Base-by-base conservation (phyloP, 192 early-diverging fungal genomes). In the Entophlyctis luteolus region DNA sequence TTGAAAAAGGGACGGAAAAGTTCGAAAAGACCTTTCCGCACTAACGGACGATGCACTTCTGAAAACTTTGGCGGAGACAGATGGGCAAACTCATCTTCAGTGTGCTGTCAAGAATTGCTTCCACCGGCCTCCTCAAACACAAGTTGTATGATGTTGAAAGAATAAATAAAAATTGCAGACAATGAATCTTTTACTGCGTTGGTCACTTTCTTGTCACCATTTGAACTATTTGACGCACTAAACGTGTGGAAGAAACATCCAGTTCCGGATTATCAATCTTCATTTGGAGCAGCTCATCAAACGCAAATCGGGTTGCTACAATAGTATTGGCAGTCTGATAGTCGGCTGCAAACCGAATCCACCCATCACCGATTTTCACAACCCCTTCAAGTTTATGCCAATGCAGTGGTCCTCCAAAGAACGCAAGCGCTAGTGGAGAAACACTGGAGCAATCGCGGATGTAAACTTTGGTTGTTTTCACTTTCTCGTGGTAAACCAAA, bases 251-350 rank as follows among this genome's bases (percentile, higher is more conserved):
- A 0, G 62, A 59, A 8, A 81, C 70, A 42, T 80, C 78, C 69
- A 83, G 27, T 2, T 69, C 65, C 0, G 91, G 88, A 33, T 91
- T 80, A 14, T 84, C 81, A 60, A 94, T 84, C 74, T 91, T 92
- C 25, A 79, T 75, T 4, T 86, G 80, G 59, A 95, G 72, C 25
- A 92, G 75, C 38, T 88, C 82, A 48, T 92, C 89, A 31, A 95
- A 72, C 27, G 93, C 75, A 18, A 77, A 68, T 25, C 89, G 81
- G 14, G 63, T 50, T n/a, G 65, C 72, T 55, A 71, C 68, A 29
- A 79, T 59, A 18, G 74, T 67, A 4, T 57, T 32, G 23, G 75
- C 67, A 22, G 62, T 57, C 22, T 73, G 65, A 2, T 32, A 16
- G 5, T 33, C 16, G 3, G 78, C 72, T 3, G 53, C 25, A 59